These are phyloP conservation scores for Sugiyamaella xylanicola DNA, from an alignment of 1,139 yeast species.

Conservation along the genomic window DNA sequence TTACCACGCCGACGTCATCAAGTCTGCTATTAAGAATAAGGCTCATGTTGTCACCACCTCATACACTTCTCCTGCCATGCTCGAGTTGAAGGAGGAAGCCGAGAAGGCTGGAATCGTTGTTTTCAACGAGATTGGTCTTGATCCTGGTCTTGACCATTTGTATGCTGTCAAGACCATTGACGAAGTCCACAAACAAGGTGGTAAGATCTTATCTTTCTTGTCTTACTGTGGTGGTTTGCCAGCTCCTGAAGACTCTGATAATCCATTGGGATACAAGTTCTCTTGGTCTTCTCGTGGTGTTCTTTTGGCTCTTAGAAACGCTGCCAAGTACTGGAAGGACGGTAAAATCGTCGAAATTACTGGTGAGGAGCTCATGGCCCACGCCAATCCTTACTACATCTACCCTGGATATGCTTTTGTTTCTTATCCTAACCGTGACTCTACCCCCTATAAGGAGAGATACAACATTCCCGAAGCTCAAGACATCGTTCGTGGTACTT, in stretches of 20 bases:
- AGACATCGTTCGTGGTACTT: constrained; percentile 94
- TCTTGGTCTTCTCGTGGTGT: constrained; percentile 99
- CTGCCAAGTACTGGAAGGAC: constrained; percentile 85
- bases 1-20: constrained; percentile 89
- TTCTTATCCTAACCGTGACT: constrained; percentile 97
- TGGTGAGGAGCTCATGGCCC: constrained; percentile 91
- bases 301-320: constrained; percentile 88
- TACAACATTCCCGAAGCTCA: constrained; percentile 97
- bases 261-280: constrained; percentile 97
- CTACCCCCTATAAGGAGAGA: constrained; percentile 88
- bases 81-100: constrained; percentile 46
- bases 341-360: constrained; percentile 78
- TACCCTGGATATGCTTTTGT: constrained; percentile 96
- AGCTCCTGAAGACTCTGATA: constrained; percentile 95
- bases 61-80: constrained; percentile 88
- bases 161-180: constrained; percentile 97
- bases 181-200: constrained; percentile 89
- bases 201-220: constrained; percentile 89
- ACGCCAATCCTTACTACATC: constrained; percentile 93
- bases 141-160: constrained; percentile 97
- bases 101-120: constrained; percentile 53
- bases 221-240: constrained; percentile 99
- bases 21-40: constrained; percentile 87
- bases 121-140: constrained; percentile 62
- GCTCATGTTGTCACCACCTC: constrained; percentile 96